Base-by-base conservation (phyloP, 257 asterid genomes). In the Paraleonurus japonicus region DNA sequence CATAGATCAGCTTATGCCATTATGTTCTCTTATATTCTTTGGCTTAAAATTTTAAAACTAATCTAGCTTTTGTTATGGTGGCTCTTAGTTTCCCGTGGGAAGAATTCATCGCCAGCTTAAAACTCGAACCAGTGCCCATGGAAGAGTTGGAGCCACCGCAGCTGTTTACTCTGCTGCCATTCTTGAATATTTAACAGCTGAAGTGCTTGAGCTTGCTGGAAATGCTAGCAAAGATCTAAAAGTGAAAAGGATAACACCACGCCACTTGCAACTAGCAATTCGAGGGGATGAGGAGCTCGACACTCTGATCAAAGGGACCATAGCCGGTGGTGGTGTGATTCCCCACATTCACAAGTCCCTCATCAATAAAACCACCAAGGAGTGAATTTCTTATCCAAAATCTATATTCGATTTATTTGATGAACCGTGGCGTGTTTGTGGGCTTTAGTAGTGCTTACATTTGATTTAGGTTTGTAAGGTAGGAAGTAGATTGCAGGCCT, bases 291-390 rank as follows among this genome's bases (percentile, higher is more conserved):
- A 92, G 81, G 98, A 92, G 87, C 97, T 92, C 0, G 98, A 92
- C 75, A 92, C 98, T 11, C 96, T 92, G 62, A 92, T 92, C 81
- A 92, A 92, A 75, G 96, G 96, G 39, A 92, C 98, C 80, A 92
- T 92, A 28, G 98, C 98, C 2, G 96, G 98, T 23, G 98, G 98
- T 43, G 98, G 98, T 75, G 98, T 90, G 75, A 93, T 93, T 66
- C 98, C 98, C 26, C 98, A 93, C 85, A 93, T 93, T 67, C 98
- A 93, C 89, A 93, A 93, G 37, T 93, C 98, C 73, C 97, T 93
- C 86, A 93, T 93, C 88, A 93, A 93, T 90, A 93, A 93, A 81
- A 88, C 98, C 85, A 79, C 95, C 78, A 93, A 93, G 81, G 98
- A 93, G 69, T 93, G 85, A 92, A 54, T 12, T 51, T 3, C 1